Base-by-base conservation (phyloP, 2,329 filamentous ascomycete genomes). In the Hansfordia pulvinata region DNA sequence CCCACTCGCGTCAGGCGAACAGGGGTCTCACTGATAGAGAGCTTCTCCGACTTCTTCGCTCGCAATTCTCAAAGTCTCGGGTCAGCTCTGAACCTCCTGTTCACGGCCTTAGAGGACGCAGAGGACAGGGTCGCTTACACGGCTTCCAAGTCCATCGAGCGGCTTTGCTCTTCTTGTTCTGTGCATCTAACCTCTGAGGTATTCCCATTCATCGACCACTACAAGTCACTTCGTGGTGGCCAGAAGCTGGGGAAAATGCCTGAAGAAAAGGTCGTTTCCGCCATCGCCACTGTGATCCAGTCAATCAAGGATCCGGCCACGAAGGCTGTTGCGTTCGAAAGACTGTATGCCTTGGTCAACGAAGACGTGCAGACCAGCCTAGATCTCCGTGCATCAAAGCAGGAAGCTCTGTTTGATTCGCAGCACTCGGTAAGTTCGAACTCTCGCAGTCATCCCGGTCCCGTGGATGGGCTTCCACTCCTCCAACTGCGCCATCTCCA, bases 11-110 rank as follows among this genome's bases (percentile, higher is more conserved):
- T 74, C 11, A 65, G 72, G 26, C 72, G 81, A 40, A 77, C 77
- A 1, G 76, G 76, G 19, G 64, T 88, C 17, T 65, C 69, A 23
- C 52, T 82, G 20, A 72, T 88, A 20, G 78, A 80, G 36, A 64
- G 71, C 15, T 85, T 83, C 43, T 72, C 78, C 5, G 69, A 76
- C 28, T 90, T 82, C 50, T 88, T 92, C 46, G 68, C 80, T 40
- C 65, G 73, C 13, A 72, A 82, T 42, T 58, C 72, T 2, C 61
- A 67, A 17, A 69, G 72, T 33, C 60, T 92, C 1, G 76, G 80
- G 1, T 59, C 72, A 21, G 77, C 77, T 2, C 57, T 92, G 14
- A 79, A 76, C 25, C 71, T 88, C 23, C 62, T 90, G 1, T 86
- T 92, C 44, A 65, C 62, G 17, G 73, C 78, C 6, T 58, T 88